phyloP scores from a whole-genome alignment of 1,284 basidiomycete genomes.

The Caloboletus inedulis region DNA sequence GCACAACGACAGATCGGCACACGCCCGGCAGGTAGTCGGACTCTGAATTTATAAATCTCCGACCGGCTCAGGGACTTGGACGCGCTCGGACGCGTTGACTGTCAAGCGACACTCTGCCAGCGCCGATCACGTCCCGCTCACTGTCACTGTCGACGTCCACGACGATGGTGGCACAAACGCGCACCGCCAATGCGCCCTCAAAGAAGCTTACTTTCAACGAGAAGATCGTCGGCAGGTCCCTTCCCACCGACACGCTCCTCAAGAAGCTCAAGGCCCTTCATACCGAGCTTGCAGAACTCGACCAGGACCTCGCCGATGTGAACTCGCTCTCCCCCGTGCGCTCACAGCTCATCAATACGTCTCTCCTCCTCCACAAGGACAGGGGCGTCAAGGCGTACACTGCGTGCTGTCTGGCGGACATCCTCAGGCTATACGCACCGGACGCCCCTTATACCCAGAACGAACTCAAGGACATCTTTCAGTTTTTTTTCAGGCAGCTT shows the following conservation, averaged over 20 bases:
- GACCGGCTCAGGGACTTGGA: not conserved
- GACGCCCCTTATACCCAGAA: slow-evolving; percentile 91
- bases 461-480: slow-evolving; percentile 91
- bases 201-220: slow-evolving; percentile 75
- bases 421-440: slow-evolving; percentile 92
- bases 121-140: slow-evolving; percentile 1
- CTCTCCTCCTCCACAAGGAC: slow-evolving; percentile 91
- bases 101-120: not conserved
- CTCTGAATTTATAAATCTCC: slow-evolving; percentile 4
- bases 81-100: slow-evolving; percentile 14
- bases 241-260: slow-evolving; percentile 72
- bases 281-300: slow-evolving; percentile 76
- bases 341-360: slow-evolving; percentile 77
- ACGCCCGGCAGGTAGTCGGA: slow-evolving; percentile 6
- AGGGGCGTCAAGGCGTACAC: slow-evolving; percentile 90
- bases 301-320: slow-evolving; percentile 85
- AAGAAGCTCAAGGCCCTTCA: slow-evolving; percentile 85
- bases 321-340: slow-evolving; percentile 66
- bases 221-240: slow-evolving; percentile 68
- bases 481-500: slow-evolving; percentile 90
- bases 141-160: slow-evolving; percentile 16
- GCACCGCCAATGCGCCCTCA: slow-evolving; percentile 49
- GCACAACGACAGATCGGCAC: not conserved
- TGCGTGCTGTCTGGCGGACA: slow-evolving; percentile 92
- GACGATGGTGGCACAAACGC: slow-evolving; percentile 69